phyloP scores from a whole-genome alignment of 495 filamentous ascomycete genomes.

The Aspergillus panamensis region DNA sequence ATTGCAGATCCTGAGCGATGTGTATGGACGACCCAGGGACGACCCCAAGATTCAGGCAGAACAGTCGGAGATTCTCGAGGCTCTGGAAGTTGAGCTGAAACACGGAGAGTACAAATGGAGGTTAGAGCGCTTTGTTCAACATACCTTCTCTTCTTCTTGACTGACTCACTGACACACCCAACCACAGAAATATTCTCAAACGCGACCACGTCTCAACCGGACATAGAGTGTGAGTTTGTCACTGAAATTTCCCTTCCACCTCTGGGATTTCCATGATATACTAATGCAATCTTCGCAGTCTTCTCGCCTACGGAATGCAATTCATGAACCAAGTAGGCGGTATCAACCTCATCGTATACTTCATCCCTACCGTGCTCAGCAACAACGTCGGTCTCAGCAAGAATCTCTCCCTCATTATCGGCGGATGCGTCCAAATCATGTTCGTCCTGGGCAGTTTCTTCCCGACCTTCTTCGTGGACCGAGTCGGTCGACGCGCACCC shows the following conservation, averaged over 20 bases:
- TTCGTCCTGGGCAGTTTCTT: slow-evolving; percentile 43
- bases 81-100: slow-evolving; percentile 44
- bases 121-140: slow-evolving; percentile 1
- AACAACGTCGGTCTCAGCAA: slow-evolving; percentile 48
- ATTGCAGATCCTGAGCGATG: slow-evolving; percentile 49
- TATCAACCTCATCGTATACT: slow-evolving; percentile 50
- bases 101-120: slow-evolving; percentile 41
- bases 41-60: slow-evolving; percentile 44
- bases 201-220: slow-evolving; percentile 52
- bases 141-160: neutral
- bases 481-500: slow-evolving; percentile 54
- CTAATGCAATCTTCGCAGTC: slow-evolving; percentile 7
- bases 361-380: slow-evolving; percentile 39
- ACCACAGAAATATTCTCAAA: slow-evolving; percentile 45
- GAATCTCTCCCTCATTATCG: slow-evolving; percentile 46
- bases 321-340: slow-evolving; percentile 50
- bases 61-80: slow-evolving; percentile 42
- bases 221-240: slow-evolving; percentile 35
- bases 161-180: slow-evolving; percentile 22
- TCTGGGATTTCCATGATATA: neutral
- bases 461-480: slow-evolving; percentile 42
- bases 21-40: slow-evolving; percentile 42
- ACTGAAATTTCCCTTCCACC: neutral
- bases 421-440: slow-evolving; percentile 46
- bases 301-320: slow-evolving; percentile 51